These are phyloP conservation scores for Dentipellis sp. DNA, from an alignment of 768 basidiomycete genomes.

Conservation along the genomic window DNA sequence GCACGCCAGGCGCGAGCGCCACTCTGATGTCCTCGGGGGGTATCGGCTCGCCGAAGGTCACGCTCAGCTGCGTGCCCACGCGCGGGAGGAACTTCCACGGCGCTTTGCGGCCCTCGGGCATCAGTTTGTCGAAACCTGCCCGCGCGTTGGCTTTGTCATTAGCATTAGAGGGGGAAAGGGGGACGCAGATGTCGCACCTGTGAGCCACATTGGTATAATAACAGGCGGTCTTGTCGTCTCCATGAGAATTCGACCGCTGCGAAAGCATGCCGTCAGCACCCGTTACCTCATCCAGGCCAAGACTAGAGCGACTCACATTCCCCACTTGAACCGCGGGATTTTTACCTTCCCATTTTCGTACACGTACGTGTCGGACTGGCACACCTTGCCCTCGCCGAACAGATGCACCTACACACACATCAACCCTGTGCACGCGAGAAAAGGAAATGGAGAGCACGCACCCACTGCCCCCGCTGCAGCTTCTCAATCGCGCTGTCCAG, in stretches of 20 bases:
- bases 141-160: not conserved
- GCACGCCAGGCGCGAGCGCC: slow-evolving; percentile 15
- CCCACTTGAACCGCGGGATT: slow-evolving; percentile 89
- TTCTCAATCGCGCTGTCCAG: slow-evolving; percentile 76
- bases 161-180: not conserved
- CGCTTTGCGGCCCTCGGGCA: slow-evolving; percentile 77
- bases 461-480: slow-evolving; percentile 81
- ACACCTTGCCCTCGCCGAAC: slow-evolving; percentile 84
- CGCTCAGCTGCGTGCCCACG: slow-evolving; percentile 49
- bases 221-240: slow-evolving; percentile 54
- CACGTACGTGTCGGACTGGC: slow-evolving; percentile 53
- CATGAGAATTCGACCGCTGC: slow-evolving; percentile 78
- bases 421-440: not conserved
- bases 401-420: slow-evolving; percentile 63
- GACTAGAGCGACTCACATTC: slow-evolving; percentile 55
- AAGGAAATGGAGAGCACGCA: slow-evolving; percentile 28
- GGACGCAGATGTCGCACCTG: slow-evolving; percentile 33
- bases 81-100: slow-evolving; percentile 69
- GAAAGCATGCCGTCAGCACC: slow-evolving; percentile 1
- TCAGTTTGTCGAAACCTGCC: slow-evolving; percentile 74
- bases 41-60: slow-evolving; percentile 78
- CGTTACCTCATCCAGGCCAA: no score
- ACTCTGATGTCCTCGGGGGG: slow-evolving; percentile 28
- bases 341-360: slow-evolving; percentile 32
- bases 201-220: slow-evolving; percentile 91